Percentiles rank a stretch among this genome's conserved stretches.
These are phyloP conservation scores for Colletotrichum sp. DNA, from an alignment of 2,329 filamentous ascomycete genomes.

Conservation along the genomic window DNA sequence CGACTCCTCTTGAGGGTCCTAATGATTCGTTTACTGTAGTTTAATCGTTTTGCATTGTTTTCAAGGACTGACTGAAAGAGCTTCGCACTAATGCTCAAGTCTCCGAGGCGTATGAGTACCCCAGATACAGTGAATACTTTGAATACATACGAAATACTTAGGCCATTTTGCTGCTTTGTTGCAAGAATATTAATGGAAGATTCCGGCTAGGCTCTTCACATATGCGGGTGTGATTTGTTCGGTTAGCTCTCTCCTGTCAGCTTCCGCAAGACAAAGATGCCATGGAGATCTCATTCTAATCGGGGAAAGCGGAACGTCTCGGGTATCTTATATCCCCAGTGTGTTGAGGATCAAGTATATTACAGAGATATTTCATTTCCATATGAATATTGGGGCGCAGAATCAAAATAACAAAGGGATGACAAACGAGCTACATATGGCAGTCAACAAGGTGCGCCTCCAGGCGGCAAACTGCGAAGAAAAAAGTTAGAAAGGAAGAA, in stretches of 20 bases:
- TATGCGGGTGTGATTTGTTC: neutral
- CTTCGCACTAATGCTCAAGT: neutral
- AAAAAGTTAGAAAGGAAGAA: too few relatives aligned
- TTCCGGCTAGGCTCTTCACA: neutral
- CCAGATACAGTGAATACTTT: neutral
- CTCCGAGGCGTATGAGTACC: neutral
- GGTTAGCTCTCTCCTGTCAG: neutral
- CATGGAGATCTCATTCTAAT: neutral
- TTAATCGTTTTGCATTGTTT: neutral
- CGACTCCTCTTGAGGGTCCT: neutral
- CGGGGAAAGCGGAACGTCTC: neutral
- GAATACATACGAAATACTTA: neutral
- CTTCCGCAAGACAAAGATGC: neutral
- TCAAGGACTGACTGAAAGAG: neutral
- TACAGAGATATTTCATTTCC: neutral
- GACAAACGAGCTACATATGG: too few relatives aligned
- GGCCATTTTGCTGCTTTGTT: neutral
- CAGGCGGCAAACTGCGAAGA: too few relatives aligned
- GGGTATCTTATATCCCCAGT: neutral
- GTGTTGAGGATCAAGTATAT: neutral
- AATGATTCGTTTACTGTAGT: neutral
- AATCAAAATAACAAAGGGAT: neutral
- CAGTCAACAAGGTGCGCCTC: too few relatives aligned
- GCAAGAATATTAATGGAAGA: neutral
- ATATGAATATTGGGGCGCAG: neutral